Conservation (phyloP, 371 early-diverging fungal genomes). For the Massospora cicadina region DNA sequence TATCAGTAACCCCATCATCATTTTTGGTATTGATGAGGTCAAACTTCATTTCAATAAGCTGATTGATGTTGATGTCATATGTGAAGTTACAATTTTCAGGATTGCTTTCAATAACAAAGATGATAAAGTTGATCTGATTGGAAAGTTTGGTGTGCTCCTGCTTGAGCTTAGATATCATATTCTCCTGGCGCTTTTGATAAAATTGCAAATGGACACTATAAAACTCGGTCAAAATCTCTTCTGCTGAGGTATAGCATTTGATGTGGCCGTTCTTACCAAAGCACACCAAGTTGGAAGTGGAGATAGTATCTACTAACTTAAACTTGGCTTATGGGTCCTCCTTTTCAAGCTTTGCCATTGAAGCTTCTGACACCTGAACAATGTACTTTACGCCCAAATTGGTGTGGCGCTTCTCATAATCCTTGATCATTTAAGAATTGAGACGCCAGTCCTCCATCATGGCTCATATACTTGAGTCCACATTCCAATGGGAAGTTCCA, state of each 20-base stretch:
- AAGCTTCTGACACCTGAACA: slow-evolving; percentile 45
- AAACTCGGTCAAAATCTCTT: slow-evolving; percentile 87
- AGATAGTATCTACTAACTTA: slow-evolving; percentile 52
- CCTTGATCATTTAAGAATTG: slow-evolving; percentile 21
- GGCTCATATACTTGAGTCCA: slow-evolving; percentile 97
- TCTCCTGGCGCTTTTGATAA: slow-evolving; percentile 85
- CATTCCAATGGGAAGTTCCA: slow-evolving; percentile 85
- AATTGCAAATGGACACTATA: slow-evolving; percentile 71
- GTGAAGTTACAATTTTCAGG: slow-evolving; percentile 79
- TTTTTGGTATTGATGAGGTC: slow-evolving; percentile 29
- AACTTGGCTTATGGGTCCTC: slow-evolving; percentile 79
- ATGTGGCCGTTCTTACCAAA: too few relatives aligned
- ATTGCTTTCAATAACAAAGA: slow-evolving; percentile 79
- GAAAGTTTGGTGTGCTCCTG: slow-evolving; percentile 56
- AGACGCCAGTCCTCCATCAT: slow-evolving; percentile 53
- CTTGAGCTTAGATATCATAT: too few relatives aligned
- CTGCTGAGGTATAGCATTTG: slow-evolving; percentile 51
- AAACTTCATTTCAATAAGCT: slow-evolving; percentile 59
- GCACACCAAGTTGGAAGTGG: too few relatives aligned
- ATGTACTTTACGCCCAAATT: slow-evolving; percentile 69
- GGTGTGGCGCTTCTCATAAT: slow-evolving; percentile 67
- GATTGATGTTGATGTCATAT: slow-evolving; percentile 54
- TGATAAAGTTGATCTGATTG: slow-evolving; percentile 88
- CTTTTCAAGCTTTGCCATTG: slow-evolving; percentile 54
- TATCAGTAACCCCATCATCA: slow-evolving; percentile 22